phyloP scores from a whole-genome alignment of 345 rosid genomes.

The Salix udensis region DNA sequence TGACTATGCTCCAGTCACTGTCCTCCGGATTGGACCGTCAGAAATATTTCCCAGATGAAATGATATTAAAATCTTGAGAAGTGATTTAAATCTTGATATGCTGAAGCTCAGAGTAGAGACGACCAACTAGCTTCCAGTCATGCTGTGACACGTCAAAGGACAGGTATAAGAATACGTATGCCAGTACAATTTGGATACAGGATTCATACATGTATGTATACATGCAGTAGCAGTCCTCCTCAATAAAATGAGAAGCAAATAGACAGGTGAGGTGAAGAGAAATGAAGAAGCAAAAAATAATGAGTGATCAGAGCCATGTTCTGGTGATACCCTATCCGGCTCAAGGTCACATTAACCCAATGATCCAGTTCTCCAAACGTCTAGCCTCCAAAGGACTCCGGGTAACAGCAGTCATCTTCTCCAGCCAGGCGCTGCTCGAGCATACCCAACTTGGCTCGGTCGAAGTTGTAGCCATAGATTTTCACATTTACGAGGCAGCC shows the following conservation, averaged over 20 bases:
- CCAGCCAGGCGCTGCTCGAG: conserved; percentile 5
- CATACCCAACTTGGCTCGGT: conserved; percentile 25
- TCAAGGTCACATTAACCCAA: conserved; percentile 62
- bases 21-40: too few relatives aligned
- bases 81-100: too few relatives aligned
- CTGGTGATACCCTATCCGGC: conserved; percentile 37
- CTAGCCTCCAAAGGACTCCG: too few relatives aligned
- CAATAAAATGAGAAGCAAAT: not conserved
- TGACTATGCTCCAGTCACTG: too few relatives aligned
- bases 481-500: conserved; percentile 28
- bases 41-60: too few relatives aligned
- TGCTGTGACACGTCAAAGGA: too few relatives aligned
- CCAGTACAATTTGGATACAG: too few relatives aligned
- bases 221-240: not conserved
- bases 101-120: too few relatives aligned
- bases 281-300: conserved; percentile 12
- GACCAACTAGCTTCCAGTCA: too few relatives aligned
- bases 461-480: conserved; percentile 19
- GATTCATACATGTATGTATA: too few relatives aligned
- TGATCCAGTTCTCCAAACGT: not conserved
- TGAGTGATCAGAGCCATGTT: conserved; percentile 20
- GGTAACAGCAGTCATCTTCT: conserved; percentile 4
- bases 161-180: too few relatives aligned
- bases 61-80: too few relatives aligned
- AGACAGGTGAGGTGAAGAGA: not conserved